A percentile compares a stretch with the other conserved stretches of the same genome.
These are phyloP conservation scores for Colletotrichum neosansevieriae DNA, from an alignment of 2,329 filamentous ascomycete genomes.

Conservation along the genomic window DNA sequence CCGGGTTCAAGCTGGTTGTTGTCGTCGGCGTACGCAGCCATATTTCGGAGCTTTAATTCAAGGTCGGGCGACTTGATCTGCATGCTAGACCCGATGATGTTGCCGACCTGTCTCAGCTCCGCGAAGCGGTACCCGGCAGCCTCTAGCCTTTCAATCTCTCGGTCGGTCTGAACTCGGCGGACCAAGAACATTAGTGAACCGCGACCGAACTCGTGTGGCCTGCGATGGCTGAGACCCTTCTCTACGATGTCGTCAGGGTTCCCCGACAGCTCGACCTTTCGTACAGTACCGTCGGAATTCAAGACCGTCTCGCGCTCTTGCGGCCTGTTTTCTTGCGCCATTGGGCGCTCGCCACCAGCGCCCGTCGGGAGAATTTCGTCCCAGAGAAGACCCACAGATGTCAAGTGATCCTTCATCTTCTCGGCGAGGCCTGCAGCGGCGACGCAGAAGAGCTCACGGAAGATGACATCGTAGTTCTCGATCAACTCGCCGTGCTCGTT, in stretches of 20 bases:
- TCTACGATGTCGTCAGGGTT: conserved; percentile 53
- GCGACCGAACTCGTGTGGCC: conserved; percentile 64
- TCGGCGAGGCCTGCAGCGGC: conserved; percentile 81
- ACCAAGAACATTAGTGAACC: conserved; percentile 87
- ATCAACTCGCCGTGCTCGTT: conserved; percentile 69
- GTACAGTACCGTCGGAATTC: conserved; percentile 39
- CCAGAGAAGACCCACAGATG: conserved; percentile 76
- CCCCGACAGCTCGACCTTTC: conserved; percentile 25
- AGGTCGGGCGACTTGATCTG: conserved; percentile 77
- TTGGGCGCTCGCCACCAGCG: conserved; percentile 45
- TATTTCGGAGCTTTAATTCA: conserved; percentile 69
- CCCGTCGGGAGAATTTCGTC: conserved; percentile 81
- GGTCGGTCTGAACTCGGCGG: conserved; percentile 67
- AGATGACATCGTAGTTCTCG: conserved; percentile 79
- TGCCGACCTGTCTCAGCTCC: conserved; percentile 73
- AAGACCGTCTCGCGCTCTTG: conserved; percentile 22
- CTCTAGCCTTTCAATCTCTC: conserved; percentile 73
- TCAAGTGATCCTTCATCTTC: conserved; percentile 72
- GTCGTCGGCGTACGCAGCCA: conserved; percentile 69
- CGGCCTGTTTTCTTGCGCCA: conserved; percentile 12
- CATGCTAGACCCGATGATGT: conserved; percentile 78
- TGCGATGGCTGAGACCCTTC: conserved; percentile 50
- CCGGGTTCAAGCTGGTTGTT: conserved; percentile 62
- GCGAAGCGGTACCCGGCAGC: conserved; percentile 85
- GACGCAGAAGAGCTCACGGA: conserved; percentile 86